A percentile compares a stretch with the other conserved stretches of the same genome.
Evolutionary conservation across 768 basidiomycete species (phyloP).

Genomic region (Clitopilus hobsonii): DNA sequence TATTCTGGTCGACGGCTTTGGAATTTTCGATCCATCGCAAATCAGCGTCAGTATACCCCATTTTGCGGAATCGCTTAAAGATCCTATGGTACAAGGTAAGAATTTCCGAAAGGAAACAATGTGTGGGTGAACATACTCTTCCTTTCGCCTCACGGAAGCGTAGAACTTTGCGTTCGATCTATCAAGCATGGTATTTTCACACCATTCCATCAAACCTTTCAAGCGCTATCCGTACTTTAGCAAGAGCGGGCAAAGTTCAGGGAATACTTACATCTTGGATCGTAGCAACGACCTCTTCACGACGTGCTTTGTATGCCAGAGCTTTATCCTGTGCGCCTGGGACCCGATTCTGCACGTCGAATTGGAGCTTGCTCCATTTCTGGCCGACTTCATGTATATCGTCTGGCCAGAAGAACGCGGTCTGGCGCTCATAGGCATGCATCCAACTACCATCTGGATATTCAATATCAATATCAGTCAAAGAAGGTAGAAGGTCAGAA

Average conservation of each 20-base stretch:
- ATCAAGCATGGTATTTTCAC: too few species aligned
- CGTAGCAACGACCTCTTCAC: too few species aligned
- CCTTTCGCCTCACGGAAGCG: not conserved
- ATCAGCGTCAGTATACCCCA: not conserved
- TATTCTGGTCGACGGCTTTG: not conserved
- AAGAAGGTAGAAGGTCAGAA: not conserved
- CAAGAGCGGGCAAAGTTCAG: too few species aligned
- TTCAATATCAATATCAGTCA: not conserved
- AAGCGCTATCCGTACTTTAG: too few species aligned
- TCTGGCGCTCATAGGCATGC: not conserved
- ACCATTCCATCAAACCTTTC: too few species aligned
- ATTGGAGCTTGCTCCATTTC: not conserved
- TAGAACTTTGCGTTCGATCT: too few species aligned
- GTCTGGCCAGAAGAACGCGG: not conserved
- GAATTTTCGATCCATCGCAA: not conserved
- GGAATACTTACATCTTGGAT: too few species aligned
- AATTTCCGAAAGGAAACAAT: not conserved
- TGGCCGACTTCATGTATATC: not conserved
- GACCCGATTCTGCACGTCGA: not conserved
- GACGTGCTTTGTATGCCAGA: not conserved
- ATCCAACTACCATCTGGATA: not conserved
- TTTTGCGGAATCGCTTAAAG: not conserved
- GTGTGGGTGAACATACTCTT: not conserved
- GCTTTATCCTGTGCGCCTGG: not conserved
- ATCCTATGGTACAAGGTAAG: not conserved